Evolutionary conservation across 1,284 basidiomycete genomes (phyloP).

Genomic region (Apiotrichum sp.): DNA sequence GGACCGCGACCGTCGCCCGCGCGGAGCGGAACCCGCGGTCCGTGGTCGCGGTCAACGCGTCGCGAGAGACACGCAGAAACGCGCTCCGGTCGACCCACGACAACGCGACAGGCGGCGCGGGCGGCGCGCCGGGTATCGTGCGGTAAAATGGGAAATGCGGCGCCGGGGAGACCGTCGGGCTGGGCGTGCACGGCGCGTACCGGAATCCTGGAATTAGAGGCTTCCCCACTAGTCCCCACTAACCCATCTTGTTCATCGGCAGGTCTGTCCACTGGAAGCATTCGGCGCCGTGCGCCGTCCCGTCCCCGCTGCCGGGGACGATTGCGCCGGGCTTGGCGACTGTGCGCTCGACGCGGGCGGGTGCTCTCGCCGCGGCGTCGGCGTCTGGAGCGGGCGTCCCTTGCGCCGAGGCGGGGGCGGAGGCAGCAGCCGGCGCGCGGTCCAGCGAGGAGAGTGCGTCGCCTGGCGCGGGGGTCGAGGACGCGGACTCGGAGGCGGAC

Average conservation of each 20-base stretch:
- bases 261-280: constrained; percentile 44
- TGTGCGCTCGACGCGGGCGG: constrained; percentile 12
- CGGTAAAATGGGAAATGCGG: constrained; percentile 41
- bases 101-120: constrained; percentile 40
- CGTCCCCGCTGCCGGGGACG: constrained; percentile 36
- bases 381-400: background rate
- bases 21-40: constrained; percentile 87
- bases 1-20: constrained; percentile 78
- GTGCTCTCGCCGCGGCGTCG: constrained; percentile 19
- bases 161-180: constrained; percentile 33
- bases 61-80: constrained; percentile 68
- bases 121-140: constrained; percentile 34
- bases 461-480: background rate
- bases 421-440: too few species aligned
- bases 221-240: background rate
- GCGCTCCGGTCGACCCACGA: constrained; percentile 51
- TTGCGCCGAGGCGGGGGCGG: background rate
- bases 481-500: background rate
- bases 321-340: constrained; percentile 19
- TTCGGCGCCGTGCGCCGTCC: constrained; percentile 34
- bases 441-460: background rate
- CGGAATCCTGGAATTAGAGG: constrained; percentile 36
- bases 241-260: constrained; percentile 42
- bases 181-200: constrained; percentile 48
- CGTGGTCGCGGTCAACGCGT: constrained; percentile 70